Base-by-base conservation (phyloP, 2,329 filamentous ascomycete genomes). In the Cercospora zeae-maydis region DNA sequence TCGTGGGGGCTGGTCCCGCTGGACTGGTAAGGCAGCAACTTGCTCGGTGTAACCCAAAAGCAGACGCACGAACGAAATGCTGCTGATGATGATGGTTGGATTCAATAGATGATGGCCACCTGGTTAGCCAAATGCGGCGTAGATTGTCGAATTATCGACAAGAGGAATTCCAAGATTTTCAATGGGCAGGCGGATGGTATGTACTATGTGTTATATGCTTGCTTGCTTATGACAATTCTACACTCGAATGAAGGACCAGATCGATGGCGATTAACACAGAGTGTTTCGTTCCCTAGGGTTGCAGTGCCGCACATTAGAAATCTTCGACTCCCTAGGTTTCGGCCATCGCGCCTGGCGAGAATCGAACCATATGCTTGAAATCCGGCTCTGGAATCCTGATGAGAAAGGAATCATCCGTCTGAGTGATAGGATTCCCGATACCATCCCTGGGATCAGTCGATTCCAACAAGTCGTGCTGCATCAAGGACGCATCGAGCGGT, bases 401-500 rank as follows among this genome's bases (percentile, higher is more conserved):
- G 72, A 79, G 16, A 74, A 84, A n/a, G 86, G 86, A 1, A 71
- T 75, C 0, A 81, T 90, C 51, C 77, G 77, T 37, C 81, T 86
- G 31, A 83, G 79, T 19, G 85, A 84, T 61, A 80, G 83, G 19
- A 84, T 87, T 21, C 82, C 83, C 0, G 86, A 89, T 71, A 87
- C 83, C 1, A 82, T 83, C 36, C 79, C 81, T 0, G 59, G 63
- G 7, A 63, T 69, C 19, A 36, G 30, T 13, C n/a, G 84, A 83
- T 1, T 78, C 87, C 59, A 86, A 81, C 86, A 83, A 86, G 78
- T 63, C 80, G 83, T 88, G 1, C 74, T 92, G 27, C 86, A 89
- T 68, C 88, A 91, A 75, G 88, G 87, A 2, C 83, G 87, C 0
- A 86, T 91, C 62, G 88, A 91, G 72, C 77, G 83, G 1, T 88